phyloP scores from a whole-genome alignment of 2,329 filamentous ascomycete species.

The Talaromyces sp. region DNA sequence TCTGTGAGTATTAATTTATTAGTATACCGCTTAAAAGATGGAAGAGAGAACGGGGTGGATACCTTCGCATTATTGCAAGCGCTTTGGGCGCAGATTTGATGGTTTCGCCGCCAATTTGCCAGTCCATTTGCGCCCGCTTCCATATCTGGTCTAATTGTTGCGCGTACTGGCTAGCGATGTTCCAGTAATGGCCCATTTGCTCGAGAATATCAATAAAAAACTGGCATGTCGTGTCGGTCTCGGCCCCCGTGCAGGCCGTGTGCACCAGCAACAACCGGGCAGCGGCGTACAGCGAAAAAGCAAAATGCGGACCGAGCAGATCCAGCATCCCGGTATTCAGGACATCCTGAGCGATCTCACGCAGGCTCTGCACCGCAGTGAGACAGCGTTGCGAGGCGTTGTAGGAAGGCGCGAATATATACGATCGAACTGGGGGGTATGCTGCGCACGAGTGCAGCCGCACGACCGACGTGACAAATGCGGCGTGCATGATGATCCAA shows the following conservation, averaged over 20 bases:
- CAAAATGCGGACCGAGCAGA: slow-evolving; percentile 83
- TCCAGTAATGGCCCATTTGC: slow-evolving; percentile 78
- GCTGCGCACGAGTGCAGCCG: slow-evolving; percentile 86
- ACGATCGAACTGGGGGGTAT: slow-evolving; percentile 81
- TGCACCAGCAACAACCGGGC: slow-evolving; percentile 82
- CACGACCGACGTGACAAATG: slow-evolving; percentile 67
- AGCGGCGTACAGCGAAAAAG: slow-evolving; percentile 87
- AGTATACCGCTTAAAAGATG: background rate
- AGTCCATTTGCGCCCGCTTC: slow-evolving; percentile 82
- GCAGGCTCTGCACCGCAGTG: slow-evolving; percentile 75
- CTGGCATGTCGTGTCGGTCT: slow-evolving; percentile 70
- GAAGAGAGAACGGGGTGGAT: background rate
- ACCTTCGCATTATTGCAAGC: slow-evolving; percentile 6
- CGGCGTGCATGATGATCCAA: slow-evolving; percentile 87
- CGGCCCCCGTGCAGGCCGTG: slow-evolving; percentile 80
- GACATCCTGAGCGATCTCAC: slow-evolving; percentile 72
- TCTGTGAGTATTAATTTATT: background rate
- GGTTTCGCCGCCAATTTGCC: slow-evolving; percentile 62
- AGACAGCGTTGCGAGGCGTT: slow-evolving; percentile 79
- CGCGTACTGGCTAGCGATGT: slow-evolving; percentile 72
- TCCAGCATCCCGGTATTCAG: slow-evolving; percentile 67
- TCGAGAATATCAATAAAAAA: slow-evolving; percentile 77
- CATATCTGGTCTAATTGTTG: slow-evolving; percentile 58
- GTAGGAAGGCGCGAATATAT: slow-evolving; percentile 84
- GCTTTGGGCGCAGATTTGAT: background rate